phyloP scores from a whole-genome alignment of 1,284 basidiomycete genomes.

The Mycosarcoma mackinlayi region DNA sequence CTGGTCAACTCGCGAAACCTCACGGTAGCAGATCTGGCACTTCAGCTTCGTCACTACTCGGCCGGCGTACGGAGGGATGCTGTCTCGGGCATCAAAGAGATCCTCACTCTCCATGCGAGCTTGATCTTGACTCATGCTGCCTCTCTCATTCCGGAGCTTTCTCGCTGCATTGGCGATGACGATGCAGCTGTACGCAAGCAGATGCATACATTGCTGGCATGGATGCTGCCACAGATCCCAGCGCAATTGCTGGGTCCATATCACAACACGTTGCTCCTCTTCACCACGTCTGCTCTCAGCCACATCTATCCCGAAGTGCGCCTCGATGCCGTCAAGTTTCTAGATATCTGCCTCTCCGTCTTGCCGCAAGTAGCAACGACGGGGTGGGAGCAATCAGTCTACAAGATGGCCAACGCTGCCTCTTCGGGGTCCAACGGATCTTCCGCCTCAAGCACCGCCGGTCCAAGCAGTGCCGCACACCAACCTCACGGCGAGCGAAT shows the following conservation, averaged over 20 bases:
- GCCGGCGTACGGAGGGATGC: constrained; percentile 81
- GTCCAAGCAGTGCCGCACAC: constrained; percentile 16
- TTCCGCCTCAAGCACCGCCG: constrained; percentile 1
- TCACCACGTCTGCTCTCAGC: constrained; percentile 88
- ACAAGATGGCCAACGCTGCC: constrained; percentile 20
- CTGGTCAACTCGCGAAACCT: constrained; percentile 71
- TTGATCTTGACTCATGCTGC: constrained; percentile 75
- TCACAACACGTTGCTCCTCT: constrained; percentile 80
- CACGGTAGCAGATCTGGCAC: constrained; percentile 81
- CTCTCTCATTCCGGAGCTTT: constrained; percentile 76
- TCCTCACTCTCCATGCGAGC: constrained; percentile 77
- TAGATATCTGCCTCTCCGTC: constrained; percentile 81
- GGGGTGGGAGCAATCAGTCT: constrained; percentile 51
- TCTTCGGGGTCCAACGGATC: constrained; percentile 11
- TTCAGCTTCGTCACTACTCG: constrained; percentile 86
- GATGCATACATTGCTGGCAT: constrained; percentile 72
- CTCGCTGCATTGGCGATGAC: constrained; percentile 78
- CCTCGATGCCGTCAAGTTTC: constrained; percentile 84
- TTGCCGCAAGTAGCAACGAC: constrained; percentile 73
- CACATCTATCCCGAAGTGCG: constrained; percentile 95
- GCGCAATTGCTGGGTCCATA: constrained; percentile 74
- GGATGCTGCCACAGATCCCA: constrained; percentile 78
- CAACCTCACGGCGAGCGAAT: constrained; percentile 56
- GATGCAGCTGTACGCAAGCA: constrained; percentile 71
- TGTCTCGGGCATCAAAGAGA: constrained; percentile 81